Evolutionary conservation across 768 basidiomycete genomes (phyloP).

Genomic region (Hydnum rufescens): DNA sequence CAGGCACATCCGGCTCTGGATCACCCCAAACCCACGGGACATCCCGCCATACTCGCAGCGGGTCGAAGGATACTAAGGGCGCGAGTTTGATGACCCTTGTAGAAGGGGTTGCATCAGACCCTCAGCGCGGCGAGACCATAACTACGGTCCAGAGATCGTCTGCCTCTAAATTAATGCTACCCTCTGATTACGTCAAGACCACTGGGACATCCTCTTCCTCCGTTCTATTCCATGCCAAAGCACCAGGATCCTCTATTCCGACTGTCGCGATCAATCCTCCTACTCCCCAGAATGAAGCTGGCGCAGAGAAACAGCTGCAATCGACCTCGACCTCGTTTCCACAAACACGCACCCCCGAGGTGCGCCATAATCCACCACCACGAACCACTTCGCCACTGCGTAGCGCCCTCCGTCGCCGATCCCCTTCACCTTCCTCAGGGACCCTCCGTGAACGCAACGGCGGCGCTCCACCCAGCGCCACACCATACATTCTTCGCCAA

Average conservation of each 20-base stretch:
- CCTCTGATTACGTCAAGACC: not conserved
- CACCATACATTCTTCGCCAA: not conserved
- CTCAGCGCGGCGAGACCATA: not conserved
- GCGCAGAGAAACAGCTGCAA: not conserved
- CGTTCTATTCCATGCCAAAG: not conserved
- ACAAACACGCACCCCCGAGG: not conserved
- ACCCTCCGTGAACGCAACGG: not conserved
- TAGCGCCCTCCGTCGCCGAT: not conserved
- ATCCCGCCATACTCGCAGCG: not conserved
- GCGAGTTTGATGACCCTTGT: conserved; percentile 1
- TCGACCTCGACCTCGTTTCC: not conserved
- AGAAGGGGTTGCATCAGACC: not conserved
- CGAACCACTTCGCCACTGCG: not conserved
- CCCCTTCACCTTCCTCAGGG: not conserved
- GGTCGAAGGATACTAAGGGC: not conserved
- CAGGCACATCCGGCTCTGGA: too few relatives aligned
- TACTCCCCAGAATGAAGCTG: not conserved
- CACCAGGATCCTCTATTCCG: not conserved
- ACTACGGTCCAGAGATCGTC: not conserved
- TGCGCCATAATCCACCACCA: not conserved
- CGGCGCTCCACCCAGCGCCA: not conserved
- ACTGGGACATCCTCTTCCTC: not conserved
- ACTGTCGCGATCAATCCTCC: not conserved
- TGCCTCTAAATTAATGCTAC: not conserved
- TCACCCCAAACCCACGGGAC: too few relatives aligned